These are phyloP conservation scores for Diplosphaera chodatii DNA, from an alignment of 139 green algal species.

Conservation along the genomic window DNA sequence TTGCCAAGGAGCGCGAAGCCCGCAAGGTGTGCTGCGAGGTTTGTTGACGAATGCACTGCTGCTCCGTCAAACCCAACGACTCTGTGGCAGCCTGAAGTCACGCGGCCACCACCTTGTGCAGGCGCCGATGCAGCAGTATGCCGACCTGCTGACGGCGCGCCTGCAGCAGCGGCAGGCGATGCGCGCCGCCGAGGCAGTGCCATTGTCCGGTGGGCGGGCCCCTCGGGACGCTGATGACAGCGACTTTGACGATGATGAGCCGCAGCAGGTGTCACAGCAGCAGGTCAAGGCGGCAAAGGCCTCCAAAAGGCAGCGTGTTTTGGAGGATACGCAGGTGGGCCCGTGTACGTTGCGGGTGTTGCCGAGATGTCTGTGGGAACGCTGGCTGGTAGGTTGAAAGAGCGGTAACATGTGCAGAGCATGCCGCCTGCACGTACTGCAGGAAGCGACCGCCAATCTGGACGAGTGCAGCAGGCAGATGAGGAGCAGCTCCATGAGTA, in stretches of 20 bases:
- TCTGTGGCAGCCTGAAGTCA: no score
- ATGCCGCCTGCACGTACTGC: no score
- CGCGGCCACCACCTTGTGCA: constrained; percentile 8
- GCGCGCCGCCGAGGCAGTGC: constrained; percentile 17
- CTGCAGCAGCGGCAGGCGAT: constrained; percentile 38
- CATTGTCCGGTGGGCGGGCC: constrained; percentile 8
- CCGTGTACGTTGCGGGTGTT: no score
- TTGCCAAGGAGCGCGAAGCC: constrained; percentile 27
- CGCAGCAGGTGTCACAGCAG: background rate
- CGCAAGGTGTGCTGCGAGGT: no score
- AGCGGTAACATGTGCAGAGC: no score
- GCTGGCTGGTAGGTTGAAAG: no score
- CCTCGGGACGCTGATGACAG: background rate
- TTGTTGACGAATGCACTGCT: no score
- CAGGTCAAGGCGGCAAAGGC: background rate
- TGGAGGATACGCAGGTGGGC: background rate
- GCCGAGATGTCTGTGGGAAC: no score
- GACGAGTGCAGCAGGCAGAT: no score
- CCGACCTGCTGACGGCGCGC: constrained; percentile 29
- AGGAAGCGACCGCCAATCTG: no score
- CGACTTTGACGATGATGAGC: background rate
- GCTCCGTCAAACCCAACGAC: no score
- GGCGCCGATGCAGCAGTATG: constrained; percentile 51
- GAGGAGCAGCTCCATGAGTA: background rate
- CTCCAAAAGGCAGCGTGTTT: background rate